Base-by-base conservation (phyloP, 257 asterid species). In the Ilex asprella region DNA sequence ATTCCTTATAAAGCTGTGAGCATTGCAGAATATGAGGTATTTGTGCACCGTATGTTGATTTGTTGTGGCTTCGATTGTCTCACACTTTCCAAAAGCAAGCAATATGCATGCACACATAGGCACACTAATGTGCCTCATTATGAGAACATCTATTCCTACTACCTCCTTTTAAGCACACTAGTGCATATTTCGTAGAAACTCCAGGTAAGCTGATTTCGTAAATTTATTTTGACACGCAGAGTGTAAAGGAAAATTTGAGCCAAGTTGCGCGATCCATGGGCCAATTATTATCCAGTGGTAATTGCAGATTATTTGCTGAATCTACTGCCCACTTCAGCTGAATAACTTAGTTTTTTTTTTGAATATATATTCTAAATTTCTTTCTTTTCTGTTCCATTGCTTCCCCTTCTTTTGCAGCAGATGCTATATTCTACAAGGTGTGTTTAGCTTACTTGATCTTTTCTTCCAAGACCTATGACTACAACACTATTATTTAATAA, bases 1-100 rank as follows among this genome's bases (percentile, higher is more conserved):
- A 82, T 93, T 71, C 95, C 95, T 57, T 93, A 85, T 68, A 89
- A 81, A 82, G 76, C 84, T 46, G 75, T 89, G 75, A 84, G 67
- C 89, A 78, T 59, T 76, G 82, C 87, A 44, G 99, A 93, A 68
- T 85, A 80, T 70, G 97, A 89, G 97, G 97, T 93, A 78, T 39
- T 60, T 67, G 54, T 12, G 3, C 54, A 11, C 14, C 30, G 15
- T 67, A 59, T 15, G 62, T 21, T 59, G 49, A 31, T 16, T 51
- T 55, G 8, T 49, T 31, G 27, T 43, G 39, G 15, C 39, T 16
- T 55, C 7, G 0, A 35, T 35, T 35, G 41, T 35, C 8, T 35
- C 41, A 35, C 8, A 3, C 41, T 0, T 3, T 35, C 41, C 41
- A 35, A 35, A 35, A 35, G 41, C 5, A 35, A 3, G 41, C 41